Conservation (phyloP, 192 early-diverging fungal genomes). For the Coemansia guatemalensis region DNA sequence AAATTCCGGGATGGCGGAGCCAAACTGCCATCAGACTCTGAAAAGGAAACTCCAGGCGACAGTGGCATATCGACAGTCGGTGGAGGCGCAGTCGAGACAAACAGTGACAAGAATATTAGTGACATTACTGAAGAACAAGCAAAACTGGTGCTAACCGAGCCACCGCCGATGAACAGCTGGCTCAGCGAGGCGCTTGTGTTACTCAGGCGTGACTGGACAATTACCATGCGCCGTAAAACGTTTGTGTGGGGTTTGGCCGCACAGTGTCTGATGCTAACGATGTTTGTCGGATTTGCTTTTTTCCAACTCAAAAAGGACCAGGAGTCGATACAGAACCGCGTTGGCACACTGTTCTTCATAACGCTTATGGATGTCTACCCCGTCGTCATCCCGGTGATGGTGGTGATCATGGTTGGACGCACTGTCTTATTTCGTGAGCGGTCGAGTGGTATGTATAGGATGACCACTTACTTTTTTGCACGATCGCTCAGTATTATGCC, state of each 20-base stretch:
- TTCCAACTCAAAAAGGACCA: constrained; percentile 38
- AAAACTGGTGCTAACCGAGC: constrained; percentile 15
- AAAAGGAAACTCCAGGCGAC: not conserved
- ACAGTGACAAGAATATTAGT: not conserved
- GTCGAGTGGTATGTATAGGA: constrained; percentile 59
- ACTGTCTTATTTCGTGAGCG: constrained; percentile 59
- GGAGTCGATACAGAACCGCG: constrained; percentile 48
- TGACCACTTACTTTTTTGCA: constrained; percentile 58
- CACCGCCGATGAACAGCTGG: constrained; percentile 29
- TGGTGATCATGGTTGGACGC: constrained; percentile 30
- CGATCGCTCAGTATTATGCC: constrained; percentile 55
- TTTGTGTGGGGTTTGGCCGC: constrained; percentile 20
- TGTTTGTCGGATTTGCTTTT: constrained; percentile 57
- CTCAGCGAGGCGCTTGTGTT: constrained; percentile 12
- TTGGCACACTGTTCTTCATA: constrained; percentile 39
- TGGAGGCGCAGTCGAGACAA: not conserved
- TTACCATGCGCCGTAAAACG: constrained; percentile 10
- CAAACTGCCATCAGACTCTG: not conserved
- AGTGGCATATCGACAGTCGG: not conserved
- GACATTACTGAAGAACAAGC: constrained; percentile 29
- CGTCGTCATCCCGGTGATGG: constrained; percentile 53
- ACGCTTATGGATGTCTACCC: constrained; percentile 51
- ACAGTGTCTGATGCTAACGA: constrained; percentile 21
- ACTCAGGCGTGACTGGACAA: constrained; percentile 24
- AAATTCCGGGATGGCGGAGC: constrained; percentile 2